Conservation (phyloP, 2,329 filamentous ascomycete species). For the Camptophora hylomeconis region DNA sequence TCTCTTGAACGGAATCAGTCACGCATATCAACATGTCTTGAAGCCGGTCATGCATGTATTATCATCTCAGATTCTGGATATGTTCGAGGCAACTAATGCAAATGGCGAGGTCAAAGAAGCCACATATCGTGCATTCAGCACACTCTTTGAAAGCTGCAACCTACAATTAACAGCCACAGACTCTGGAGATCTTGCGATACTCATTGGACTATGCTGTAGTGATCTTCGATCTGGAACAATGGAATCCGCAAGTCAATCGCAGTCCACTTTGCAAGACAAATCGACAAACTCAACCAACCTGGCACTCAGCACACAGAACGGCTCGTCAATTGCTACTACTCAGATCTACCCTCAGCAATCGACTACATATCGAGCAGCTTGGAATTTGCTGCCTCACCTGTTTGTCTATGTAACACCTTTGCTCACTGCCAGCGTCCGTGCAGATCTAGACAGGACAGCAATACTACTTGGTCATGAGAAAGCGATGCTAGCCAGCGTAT, state of each 20-base stretch:
- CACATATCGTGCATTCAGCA: constrained; percentile 46
- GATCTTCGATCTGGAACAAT: constrained; percentile 49
- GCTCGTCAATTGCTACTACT: neutral
- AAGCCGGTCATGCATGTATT: constrained; percentile 49
- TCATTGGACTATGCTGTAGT: constrained; percentile 58
- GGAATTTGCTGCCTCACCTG: constrained; percentile 47
- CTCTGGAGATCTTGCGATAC: constrained; percentile 46
- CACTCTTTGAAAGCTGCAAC: constrained; percentile 50
- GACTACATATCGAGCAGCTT: constrained; percentile 33
- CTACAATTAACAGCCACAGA: constrained; percentile 53
- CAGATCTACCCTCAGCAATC: neutral
- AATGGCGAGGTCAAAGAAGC: constrained; percentile 43
- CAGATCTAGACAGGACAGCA: constrained; percentile 67
- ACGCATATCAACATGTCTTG: constrained; percentile 45
- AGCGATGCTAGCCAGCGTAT: constrained; percentile 67
- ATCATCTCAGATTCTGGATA: constrained; percentile 58
- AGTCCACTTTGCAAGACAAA: neutral
- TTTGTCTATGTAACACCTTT: constrained; percentile 50
- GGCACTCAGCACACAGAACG: neutral
- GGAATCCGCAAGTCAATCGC: neutral
- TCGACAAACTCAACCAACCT: constrained; percentile 2
- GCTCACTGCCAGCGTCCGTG: constrained; percentile 40
- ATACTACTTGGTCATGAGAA: constrained; percentile 56
- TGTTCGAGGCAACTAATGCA: constrained; percentile 46
- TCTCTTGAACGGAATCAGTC: constrained; percentile 44